Evolutionary conservation across 2,329 filamentous ascomycete species (phyloP), one percentile per base, ranked within the genome.

Genomic region (Corynespora cassiicola): DNA sequence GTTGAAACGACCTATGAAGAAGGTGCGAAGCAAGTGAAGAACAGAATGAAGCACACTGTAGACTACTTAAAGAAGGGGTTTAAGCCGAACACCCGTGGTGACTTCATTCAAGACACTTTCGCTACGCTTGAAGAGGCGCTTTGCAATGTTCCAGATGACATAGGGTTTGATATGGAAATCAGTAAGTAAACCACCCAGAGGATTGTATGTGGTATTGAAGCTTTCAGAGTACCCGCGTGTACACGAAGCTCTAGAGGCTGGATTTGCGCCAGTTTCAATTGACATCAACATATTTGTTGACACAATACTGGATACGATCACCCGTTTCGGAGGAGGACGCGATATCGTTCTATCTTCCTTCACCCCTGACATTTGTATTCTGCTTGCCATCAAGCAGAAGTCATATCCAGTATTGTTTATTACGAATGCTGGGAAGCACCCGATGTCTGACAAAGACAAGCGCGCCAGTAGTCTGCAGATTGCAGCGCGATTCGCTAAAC

Each of bases 121-220:
- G 45, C 64, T 2, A 73, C 69, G 5, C 41, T 73, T 11, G 58
- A 68, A 34, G 67, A 74, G 29, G 40, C 72, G 10, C 58, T 74
- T 7, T 31, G 44, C 6, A 48, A 60, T 25, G 42, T 74, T 2
- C 69, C 69, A 0, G 43, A 61, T 5, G 47, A 54, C 7, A 55
- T 73, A n/a, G 62, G 63, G 2, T 69, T 72, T 39, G 65, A 72
- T 30, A 61, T 73, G 14, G 71, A 74, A 50, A 56, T 73, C 26
- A 74, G 66, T 71, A 50, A 20, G 63, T 57, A 19, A 12, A n/a
- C 29, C 33, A 36, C 21, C 33, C 17, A 12, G 19, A 17, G 33
- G 24, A 27, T 18, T 19, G 14, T 23, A 23, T 36, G 26, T 41
- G 2, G 19, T 8, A 18, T 15, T 7, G 2, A 28, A 16, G 24